Evolutionary conservation across 202 grass and related monocot genomes (phyloP).

Genomic region (Panicum hallii): DNA sequence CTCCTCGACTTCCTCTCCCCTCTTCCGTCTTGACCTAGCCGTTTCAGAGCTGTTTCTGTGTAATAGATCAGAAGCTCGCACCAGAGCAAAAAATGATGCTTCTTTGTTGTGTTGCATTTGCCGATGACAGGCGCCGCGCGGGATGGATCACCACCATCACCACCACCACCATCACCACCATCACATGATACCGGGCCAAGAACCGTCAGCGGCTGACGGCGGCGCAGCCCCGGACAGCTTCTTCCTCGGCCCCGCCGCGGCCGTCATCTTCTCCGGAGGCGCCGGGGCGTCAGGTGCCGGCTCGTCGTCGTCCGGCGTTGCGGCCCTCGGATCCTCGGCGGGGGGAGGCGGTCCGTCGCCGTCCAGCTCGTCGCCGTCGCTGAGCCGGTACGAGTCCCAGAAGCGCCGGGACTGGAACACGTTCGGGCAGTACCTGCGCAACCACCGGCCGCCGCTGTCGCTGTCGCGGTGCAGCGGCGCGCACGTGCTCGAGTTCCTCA

Average conservation of each 20-base stretch:
- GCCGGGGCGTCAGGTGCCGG: conserved; percentile 14
- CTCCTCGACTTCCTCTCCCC: neutral
- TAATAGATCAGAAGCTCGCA: neutral
- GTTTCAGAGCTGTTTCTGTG: neutral
- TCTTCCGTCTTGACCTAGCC: conserved; percentile 30
- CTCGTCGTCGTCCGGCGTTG: conserved; percentile 51
- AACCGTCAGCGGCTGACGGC: conserved; percentile 45
- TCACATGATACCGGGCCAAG: conserved; percentile 61
- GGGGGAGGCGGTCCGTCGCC: conserved; percentile 41
- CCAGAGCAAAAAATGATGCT: conserved; percentile 59
- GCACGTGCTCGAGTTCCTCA: conserved; percentile 92
- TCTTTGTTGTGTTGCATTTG: conserved; percentile 23
- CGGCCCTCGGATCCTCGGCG: conserved; percentile 8
- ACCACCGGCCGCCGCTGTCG: conserved; percentile 85
- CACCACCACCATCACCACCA: conserved; percentile 58
- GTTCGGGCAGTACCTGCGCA: conserved; percentile 84
- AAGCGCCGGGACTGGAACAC: conserved; percentile 98
- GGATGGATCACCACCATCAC: conserved; percentile 58
- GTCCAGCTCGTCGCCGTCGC: conserved; percentile 61
- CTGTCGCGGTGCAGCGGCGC: conserved; percentile 83
- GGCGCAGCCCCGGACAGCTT: conserved; percentile 53
- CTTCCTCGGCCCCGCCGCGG: conserved; percentile 56
- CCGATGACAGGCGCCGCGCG: neutral
- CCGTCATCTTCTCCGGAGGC: conserved; percentile 60
- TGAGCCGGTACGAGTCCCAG: conserved; percentile 93